These are phyloP conservation scores for Brettanomyces custersianus DNA, from an alignment of 805 yeast genomes.

Conservation along the genomic window DNA sequence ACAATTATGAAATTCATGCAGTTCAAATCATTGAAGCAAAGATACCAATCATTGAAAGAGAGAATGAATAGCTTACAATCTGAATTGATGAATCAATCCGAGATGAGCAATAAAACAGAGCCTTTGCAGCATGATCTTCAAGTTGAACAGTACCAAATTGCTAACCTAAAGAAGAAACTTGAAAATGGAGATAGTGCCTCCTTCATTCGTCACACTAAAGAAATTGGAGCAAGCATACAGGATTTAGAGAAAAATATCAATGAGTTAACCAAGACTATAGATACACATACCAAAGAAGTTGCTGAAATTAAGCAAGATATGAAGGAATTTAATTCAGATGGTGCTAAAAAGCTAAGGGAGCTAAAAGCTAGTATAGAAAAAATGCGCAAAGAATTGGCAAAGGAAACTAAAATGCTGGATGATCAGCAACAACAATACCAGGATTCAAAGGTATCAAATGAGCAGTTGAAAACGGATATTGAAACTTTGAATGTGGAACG, in stretches of 20 bases:
- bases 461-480: conserved; percentile 56
- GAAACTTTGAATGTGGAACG: conserved; percentile 34
- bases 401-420: conserved; percentile 33
- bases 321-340: conserved; percentile 69
- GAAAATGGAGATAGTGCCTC: conserved; percentile 48
- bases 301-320: conserved; percentile 61
- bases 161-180: conserved; percentile 43
- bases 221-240: conserved; percentile 36
- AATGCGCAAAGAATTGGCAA: conserved; percentile 28
- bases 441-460: conserved; percentile 57
- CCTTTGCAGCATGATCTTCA: conserved; percentile 50
- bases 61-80: conserved; percentile 32
- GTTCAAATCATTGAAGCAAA: conserved; percentile 34
- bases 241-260: conserved; percentile 30
- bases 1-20: conserved; percentile 58
- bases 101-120: conserved; percentile 40
- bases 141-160: conserved; percentile 50
- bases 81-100: conserved; percentile 34
- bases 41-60: conserved; percentile 29
- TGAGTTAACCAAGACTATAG: conserved; percentile 25
- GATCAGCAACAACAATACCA: conserved; percentile 47
- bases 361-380: conserved; percentile 42
- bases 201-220: conserved; percentile 34
- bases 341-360: conserved; percentile 69
- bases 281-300: conserved; percentile 35